Percentiles rank a stretch among this genome's conserved stretches.
Conservation (phyloP, 768 basidiomycete species). For the Podaxis sp. region DNA sequence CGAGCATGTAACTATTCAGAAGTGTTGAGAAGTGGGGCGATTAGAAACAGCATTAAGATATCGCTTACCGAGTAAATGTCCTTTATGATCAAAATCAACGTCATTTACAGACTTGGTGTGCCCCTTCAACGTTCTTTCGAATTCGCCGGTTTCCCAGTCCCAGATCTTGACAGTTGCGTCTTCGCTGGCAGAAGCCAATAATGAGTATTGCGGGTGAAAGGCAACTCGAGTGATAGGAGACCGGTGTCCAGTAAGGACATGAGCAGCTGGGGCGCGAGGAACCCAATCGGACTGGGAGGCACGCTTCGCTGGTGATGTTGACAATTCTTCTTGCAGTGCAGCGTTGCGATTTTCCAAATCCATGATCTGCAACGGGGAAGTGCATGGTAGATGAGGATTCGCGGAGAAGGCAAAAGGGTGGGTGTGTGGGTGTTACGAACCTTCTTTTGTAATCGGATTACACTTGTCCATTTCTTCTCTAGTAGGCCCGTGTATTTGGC, state of each 20-base stretch:
- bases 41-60: neutral
- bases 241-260: constrained; percentile 74
- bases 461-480: constrained; percentile 98
- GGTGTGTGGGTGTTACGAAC: constrained; percentile 34
- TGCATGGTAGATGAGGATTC: constrained; percentile 13
- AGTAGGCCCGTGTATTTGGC: constrained; percentile 83
- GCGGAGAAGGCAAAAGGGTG: neutral
- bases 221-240: constrained; percentile 74
- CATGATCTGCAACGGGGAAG: constrained; percentile 67
- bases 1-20: constrained; percentile 59
- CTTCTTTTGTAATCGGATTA: constrained; percentile 95
- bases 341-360: constrained; percentile 87
- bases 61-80: constrained; percentile 70
- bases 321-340: constrained; percentile 70
- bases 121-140: constrained; percentile 88
- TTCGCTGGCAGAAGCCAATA: constrained; percentile 83
- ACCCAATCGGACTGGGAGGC: constrained; percentile 82
- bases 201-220: constrained; percentile 84
- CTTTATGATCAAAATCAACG: constrained; percentile 87
- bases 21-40: neutral
- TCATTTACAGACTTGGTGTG: constrained; percentile 89
- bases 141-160: constrained; percentile 96
- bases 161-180: constrained; percentile 91
- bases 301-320: constrained; percentile 48
- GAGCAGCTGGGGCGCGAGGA: constrained; percentile 81